phyloP scores from a whole-genome alignment of 108 stramenopile genomes.

The Discostella pseudostelligera region DNA sequence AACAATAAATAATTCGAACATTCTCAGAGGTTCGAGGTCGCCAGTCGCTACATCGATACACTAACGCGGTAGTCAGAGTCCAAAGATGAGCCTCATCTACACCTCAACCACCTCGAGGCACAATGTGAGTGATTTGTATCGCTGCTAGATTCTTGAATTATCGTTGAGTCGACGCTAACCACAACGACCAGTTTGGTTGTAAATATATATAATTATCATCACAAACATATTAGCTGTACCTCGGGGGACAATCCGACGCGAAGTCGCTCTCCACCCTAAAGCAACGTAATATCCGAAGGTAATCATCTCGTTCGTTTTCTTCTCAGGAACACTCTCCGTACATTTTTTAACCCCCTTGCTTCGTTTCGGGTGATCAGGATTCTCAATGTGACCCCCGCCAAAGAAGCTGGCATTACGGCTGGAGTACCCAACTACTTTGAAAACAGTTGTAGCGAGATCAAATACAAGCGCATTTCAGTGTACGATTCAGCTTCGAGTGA shows the following conservation, averaged over 20 bases:
- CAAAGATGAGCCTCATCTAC: slow-evolving; percentile 48
- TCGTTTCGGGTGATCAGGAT: slow-evolving; percentile 14
- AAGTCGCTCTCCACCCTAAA: slow-evolving; percentile 55
- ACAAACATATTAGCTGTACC: slow-evolving; percentile 40
- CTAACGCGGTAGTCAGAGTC: no score
- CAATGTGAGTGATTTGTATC: slow-evolving; percentile 14
- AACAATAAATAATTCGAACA: no score
- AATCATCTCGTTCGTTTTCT: neutral
- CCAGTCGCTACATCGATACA: no score
- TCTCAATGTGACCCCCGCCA: slow-evolving; percentile 72
- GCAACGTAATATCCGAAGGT: slow-evolving; percentile 46
- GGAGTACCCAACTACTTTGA: slow-evolving; percentile 85
- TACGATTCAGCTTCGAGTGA: slow-evolving; percentile 62
- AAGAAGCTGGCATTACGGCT: slow-evolving; percentile 63
- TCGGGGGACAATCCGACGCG: slow-evolving; percentile 69
- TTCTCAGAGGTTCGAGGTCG: no score
- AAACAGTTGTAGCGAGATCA: slow-evolving; percentile 25
- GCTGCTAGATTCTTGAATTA: neutral
- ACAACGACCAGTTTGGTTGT: slow-evolving; percentile 6
- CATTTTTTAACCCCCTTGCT: neutral
- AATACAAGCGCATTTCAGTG: slow-evolving; percentile 70
- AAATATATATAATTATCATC: neutral
- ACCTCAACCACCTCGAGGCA: slow-evolving; percentile 38
- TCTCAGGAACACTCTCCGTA: no score
- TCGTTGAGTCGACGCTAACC: neutral